Evolutionary conservation across 2,329 filamentous ascomycete genomes (phyloP).

Genomic region (Fusarium redolens): DNA sequence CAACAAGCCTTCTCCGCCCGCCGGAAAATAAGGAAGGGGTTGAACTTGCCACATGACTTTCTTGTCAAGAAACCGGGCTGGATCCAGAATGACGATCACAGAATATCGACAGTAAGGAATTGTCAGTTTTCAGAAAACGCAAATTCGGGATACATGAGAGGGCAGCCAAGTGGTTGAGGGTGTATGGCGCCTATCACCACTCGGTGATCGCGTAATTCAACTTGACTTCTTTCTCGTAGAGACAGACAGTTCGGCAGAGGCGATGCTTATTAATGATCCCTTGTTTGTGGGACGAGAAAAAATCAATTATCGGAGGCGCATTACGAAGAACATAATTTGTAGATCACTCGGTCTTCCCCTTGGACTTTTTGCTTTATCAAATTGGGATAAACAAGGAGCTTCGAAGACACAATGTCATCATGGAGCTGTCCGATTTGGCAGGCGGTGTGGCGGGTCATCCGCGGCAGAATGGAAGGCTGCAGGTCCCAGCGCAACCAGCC

Average conservation of each 20-base stretch:
- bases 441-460: slow-evolving; percentile 43
- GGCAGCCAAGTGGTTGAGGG: not conserved
- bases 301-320: no score
- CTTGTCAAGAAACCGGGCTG: not conserved
- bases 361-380: not conserved
- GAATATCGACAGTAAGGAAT: not conserved
- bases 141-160: not conserved
- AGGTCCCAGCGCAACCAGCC: slow-evolving; percentile 41
- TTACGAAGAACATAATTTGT: not conserved
- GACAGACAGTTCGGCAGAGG: not conserved
- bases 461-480: slow-evolving; percentile 30
- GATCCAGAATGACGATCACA: not conserved
- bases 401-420: slow-evolving; percentile 17
- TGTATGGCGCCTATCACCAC: not conserved
- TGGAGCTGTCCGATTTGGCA: slow-evolving; percentile 31
- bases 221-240: not conserved
- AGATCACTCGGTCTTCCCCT: not conserved
- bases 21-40: not conserved
- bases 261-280: not conserved
- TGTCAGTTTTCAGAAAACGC: not conserved
- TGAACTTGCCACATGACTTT: not conserved
- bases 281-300: no score
- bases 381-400: not conserved
- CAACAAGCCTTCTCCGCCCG: not conserved
- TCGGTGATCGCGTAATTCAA: not conserved